Base-by-base conservation (phyloP, 2,329 filamentous ascomycete species). In the Mollisiaceae sp. region DNA sequence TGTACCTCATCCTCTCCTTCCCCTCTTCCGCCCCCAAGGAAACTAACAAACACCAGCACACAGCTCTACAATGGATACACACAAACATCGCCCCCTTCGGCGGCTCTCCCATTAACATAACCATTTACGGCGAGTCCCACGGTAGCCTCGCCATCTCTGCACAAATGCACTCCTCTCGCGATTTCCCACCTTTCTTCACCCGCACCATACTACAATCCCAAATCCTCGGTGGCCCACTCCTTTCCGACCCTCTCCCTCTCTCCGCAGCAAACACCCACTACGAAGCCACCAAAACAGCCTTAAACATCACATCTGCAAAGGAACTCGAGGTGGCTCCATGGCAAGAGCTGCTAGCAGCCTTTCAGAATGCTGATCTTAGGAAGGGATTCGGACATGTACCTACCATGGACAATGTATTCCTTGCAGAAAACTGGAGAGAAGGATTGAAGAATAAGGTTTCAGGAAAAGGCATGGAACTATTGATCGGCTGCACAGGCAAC, bases 41-140 rank as follows among this genome's bases (percentile, higher is more conserved):
- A 36, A 36, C 24, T 54, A 54, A 55, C 35, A 55, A 12, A 36
- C 41, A 3, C 20, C 80, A 70, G 87, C 80, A 84, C 66, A 72
- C 82, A n/a, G 80, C 85, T 11, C 78, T 90, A 22, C 76, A 79
- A 59, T 90, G 87, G 86, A 81, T 89, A 39, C 78, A 80, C 65
- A 77, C 81, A 32, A 87, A 88, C 72, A 84, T 87, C 56, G 80
- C 75, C 2, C 77, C 76, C 6, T 88, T 90, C 74, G 86, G 86
- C 0, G 87, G 86, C 1, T 83, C 89, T 67, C 78, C 78, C 0
- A 75, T 75, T 4, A 82, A 85, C 60, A 79, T 89, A 32, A 89
- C 85, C 1, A 74, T 88, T 58, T 85, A 86, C 82, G 88, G 87
- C 0, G 75, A 85, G 60, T 86, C 84, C 66, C 85, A 85, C n/a